These are phyloP conservation scores for Ophiostoma pallidulum DNA, from an alignment of 2,329 filamentous ascomycete genomes.

Conservation along the genomic window DNA sequence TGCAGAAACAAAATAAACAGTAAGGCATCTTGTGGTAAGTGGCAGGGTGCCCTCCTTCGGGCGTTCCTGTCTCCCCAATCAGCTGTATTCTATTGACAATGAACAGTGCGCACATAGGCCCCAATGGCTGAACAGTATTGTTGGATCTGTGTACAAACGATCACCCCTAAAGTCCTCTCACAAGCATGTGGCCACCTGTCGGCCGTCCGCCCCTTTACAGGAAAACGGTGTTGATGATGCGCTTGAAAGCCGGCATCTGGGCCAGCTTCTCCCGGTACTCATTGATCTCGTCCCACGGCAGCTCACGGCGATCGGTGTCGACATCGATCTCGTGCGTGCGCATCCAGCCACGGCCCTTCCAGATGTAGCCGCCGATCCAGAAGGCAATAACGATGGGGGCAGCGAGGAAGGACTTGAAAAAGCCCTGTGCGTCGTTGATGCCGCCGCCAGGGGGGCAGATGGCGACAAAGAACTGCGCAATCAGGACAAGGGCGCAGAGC, in stretches of 20 bases:
- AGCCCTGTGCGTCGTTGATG: constrained; percentile 32
- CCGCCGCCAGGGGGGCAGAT: constrained; percentile 23
- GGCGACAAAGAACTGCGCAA: constrained; percentile 42
- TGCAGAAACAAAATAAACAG: too few relatives aligned
- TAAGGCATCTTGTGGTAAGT: too few relatives aligned
- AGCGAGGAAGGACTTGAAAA: constrained; percentile 47
- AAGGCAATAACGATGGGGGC: constrained; percentile 45
- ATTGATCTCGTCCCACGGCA: constrained; percentile 44
- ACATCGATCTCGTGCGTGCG: constrained; percentile 54
- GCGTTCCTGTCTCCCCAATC: too few relatives aligned
- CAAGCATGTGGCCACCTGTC: too few relatives aligned
- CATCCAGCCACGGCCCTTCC: constrained; percentile 54
- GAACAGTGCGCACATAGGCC: too few relatives aligned
- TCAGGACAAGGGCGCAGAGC: constrained; percentile 46
- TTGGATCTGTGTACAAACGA: too few relatives aligned
- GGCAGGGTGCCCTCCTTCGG: too few relatives aligned
- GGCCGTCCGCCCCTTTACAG: background rate
- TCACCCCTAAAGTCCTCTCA: too few relatives aligned
- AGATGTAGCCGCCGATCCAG: constrained; percentile 47
- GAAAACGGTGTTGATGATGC: constrained; percentile 11
- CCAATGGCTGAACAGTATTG: too few relatives aligned
- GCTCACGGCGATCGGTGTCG: constrained; percentile 52
- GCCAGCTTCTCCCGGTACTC: constrained; percentile 13
- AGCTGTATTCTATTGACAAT: too few relatives aligned
- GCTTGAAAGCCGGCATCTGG: constrained; percentile 14